Evolutionary conservation across 441 rosid genomes (phyloP), one percentile per base, ranked within the genome.

Genomic region (Daphne laureola): DNA sequence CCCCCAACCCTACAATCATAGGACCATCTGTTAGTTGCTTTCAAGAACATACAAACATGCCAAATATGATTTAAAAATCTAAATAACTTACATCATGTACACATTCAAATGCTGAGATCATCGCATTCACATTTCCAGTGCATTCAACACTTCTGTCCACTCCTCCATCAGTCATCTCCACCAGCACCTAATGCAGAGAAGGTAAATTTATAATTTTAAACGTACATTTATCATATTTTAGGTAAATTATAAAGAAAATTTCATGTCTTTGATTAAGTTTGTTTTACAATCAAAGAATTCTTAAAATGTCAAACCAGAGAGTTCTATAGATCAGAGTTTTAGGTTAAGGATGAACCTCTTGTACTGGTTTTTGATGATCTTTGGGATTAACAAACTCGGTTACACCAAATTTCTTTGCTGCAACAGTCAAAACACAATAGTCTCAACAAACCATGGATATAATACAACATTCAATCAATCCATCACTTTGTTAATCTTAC

Each of bases 361-460:
- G 84, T 66, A 76, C 77, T 0, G 84, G 73, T 55, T 74, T 81
- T 16, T 72, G 49, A 45, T 65, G 60, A 57, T 78, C 78, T 61
- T 76, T 71, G 21, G 88, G 88, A 53, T 78, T 78, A 57, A 78
- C 77, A 59, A 74, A 82, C 21, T 82, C 82, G 2, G 61, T 74
- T 15, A 74, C 71, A 18, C 84, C 84, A 21, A 51, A 78, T 51
- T 70, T 74, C 67, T 72, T 74, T 6, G 81, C 86, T 77, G 77
- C 25, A 31, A 31, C 8, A 31, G 11, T 31, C 25, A 31, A 0
- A 31, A 5, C 38, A 31, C 38, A 5, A 7, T 31, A 31, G 38
- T 31, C 38, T 31, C 38, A 31, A 11, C 38, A 31, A 31, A 7
- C 38, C 11, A 31, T 6, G 11, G 38, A 31, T 31, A 7, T 31